Evolutionary conservation across 108 stramenopile genomes (phyloP), one percentile per base, ranked within the genome.

Genomic region (Cyclostephanos tholiformis): DNA sequence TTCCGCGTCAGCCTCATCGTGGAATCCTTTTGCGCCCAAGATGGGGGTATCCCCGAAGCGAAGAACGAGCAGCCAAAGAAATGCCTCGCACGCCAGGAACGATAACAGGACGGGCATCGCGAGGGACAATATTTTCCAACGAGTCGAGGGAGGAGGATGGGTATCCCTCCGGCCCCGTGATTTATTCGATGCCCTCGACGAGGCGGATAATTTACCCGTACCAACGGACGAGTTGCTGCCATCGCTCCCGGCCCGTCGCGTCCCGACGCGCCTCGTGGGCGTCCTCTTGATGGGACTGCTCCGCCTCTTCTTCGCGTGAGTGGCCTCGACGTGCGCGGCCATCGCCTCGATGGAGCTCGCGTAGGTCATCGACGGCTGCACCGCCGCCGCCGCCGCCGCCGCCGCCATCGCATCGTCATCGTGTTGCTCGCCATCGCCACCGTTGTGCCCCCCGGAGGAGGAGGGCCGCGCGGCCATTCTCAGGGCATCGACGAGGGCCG

Each of bases 271-370:
- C 30, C n/a, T 62, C 36, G 35, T 19, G 35, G 2, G 38, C 9
- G 22, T 1, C 20, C 11, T 17, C 4, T n/a, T 62, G 4, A 17
- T 41, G 36, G 22, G 4, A 22, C 5, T 22, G n/a, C 36, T 44
- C 23, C 41, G 41, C n/a, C 61, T 39, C n/a, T 22, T 29, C 20
- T 29, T 36, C 4, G 5, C 6, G 38, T 41, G 61, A 41, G 61
- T 41, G n/a, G 61, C 61, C 38, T 62, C 61, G 39, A 62, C 61
- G 36, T 62, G 30, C 10, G 61, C 61, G 39, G 61, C 61, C 61
- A 62, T 62, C 36, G 61, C 61, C 22, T 62, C 61, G 22, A 62
- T 62, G 39, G 61, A 62, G 61, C 61, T 62, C 22, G 32, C 38
- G 61, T 62, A 62, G n/a, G 61, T 43, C 5, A 4, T 43, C 20